phyloP scores from a whole-genome alignment of 1,139 yeast genomes.

The Nakaseomyces uthaithaninus region DNA sequence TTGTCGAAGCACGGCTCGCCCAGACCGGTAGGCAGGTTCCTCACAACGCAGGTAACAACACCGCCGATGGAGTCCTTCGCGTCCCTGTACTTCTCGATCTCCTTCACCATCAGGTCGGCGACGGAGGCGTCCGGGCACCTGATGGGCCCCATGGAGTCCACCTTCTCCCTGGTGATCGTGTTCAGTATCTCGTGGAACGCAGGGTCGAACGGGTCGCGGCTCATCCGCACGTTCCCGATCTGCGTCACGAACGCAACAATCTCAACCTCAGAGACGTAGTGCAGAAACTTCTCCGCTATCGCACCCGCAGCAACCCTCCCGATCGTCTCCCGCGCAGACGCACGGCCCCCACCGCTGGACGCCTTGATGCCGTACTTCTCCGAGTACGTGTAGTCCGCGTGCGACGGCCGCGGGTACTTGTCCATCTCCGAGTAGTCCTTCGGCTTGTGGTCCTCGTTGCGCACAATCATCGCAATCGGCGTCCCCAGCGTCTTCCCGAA shows the following conservation, averaged over 20 bases:
- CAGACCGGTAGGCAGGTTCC: conserved; percentile 87
- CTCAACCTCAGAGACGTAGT: conserved; percentile 73
- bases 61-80: conserved; percentile 93
- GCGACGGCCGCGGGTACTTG: conserved; percentile 93
- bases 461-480: conserved; percentile 88
- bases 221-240: conserved; percentile 72
- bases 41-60: conserved; percentile 90
- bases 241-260: conserved; percentile 93
- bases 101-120: conserved; percentile 74
- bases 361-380: conserved; percentile 88
- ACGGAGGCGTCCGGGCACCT: conserved; percentile 80
- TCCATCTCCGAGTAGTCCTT: conserved; percentile 93
- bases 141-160: conserved; percentile 81
- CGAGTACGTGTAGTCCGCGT: conserved; percentile 92
- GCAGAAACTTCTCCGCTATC: conserved; percentile 84
- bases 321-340: conserved; percentile 94
- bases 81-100: conserved; percentile 81
- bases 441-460: conserved; percentile 94
- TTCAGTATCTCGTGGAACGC: conserved; percentile 58
- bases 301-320: conserved; percentile 99
- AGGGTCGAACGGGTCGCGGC: conserved; percentile 59
- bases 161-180: conserved; percentile 78
- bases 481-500: conserved; percentile 86
- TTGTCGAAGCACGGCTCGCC: conserved; percentile 98
- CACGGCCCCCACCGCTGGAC: conserved; percentile 94